These are phyloP conservation scores for Geotrichum carabidarum DNA, from an alignment of 1,139 yeast species.

Conservation along the genomic window DNA sequence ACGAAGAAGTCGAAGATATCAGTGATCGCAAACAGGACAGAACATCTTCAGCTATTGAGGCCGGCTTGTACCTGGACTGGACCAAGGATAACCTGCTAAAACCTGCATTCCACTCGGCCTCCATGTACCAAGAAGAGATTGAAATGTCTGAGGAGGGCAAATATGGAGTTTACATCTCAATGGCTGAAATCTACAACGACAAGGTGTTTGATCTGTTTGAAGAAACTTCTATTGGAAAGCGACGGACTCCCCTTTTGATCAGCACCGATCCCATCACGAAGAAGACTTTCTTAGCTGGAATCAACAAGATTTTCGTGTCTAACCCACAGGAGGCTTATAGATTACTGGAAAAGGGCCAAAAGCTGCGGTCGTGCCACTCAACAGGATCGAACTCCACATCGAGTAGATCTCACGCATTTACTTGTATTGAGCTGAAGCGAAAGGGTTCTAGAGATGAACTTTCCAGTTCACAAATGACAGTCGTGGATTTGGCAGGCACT, in stretches of 20 bases:
- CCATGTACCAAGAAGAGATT: slow-evolving; percentile 22
- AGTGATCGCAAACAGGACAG: slow-evolving; percentile 29
- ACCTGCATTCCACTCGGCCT: slow-evolving; percentile 14
- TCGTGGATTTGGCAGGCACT: slow-evolving; percentile 50
- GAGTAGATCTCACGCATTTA: slow-evolving; percentile 42
- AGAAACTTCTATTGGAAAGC: slow-evolving; percentile 7
- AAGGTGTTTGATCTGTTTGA: slow-evolving; percentile 26
- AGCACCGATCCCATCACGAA: slow-evolving; percentile 28
- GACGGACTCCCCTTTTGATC: slow-evolving; percentile 26
- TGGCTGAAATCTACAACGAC: slow-evolving; percentile 39
- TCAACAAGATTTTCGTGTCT: slow-evolving; percentile 31
- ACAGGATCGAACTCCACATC: slow-evolving; percentile 36
- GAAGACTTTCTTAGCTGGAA: slow-evolving; percentile 26
- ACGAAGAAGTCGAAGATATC: slow-evolving; percentile 33
- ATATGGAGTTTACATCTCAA: slow-evolving; percentile 34
- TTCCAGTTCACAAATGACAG: slow-evolving; percentile 34
- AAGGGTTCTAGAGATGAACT: slow-evolving; percentile 19
- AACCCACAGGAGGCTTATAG: slow-evolving; percentile 31
- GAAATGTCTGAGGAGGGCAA: slow-evolving; percentile 22
- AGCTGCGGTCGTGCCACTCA: slow-evolving; percentile 33
- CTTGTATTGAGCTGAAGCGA: slow-evolving; percentile 35
- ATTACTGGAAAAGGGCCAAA: slow-evolving; percentile 31
- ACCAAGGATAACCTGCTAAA: slow-evolving; percentile 21
- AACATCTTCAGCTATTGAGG: slow-evolving; percentile 37
- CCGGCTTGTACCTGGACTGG: slow-evolving; percentile 34